Evolutionary conservation across 2,329 filamentous ascomycete species (phyloP).

Genomic region (Xylariales sp.): DNA sequence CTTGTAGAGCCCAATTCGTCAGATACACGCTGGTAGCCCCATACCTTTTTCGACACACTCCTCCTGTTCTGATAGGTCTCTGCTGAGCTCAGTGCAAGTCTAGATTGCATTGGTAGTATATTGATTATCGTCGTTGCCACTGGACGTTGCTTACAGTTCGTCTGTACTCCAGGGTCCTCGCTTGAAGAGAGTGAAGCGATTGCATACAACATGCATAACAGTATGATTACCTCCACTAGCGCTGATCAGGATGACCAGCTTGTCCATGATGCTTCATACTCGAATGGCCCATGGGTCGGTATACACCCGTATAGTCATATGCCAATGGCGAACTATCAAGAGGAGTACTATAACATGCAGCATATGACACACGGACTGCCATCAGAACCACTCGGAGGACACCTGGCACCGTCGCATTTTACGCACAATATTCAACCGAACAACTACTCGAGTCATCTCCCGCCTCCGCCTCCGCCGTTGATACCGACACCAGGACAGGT

Average conservation of each 20-base stretch:
- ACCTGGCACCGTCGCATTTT: constrained; percentile 69
- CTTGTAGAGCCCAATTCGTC: constrained; percentile 55
- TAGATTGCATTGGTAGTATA: constrained; percentile 41
- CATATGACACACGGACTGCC: constrained; percentile 61
- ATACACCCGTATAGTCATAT: constrained; percentile 74
- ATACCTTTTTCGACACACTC: constrained; percentile 47
- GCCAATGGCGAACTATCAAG: constrained; percentile 75
- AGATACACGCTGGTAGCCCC: constrained; percentile 51
- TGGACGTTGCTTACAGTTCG: constrained; percentile 43
- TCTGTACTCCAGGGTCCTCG: constrained; percentile 40
- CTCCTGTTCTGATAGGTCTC: constrained; percentile 40
- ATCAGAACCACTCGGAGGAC: constrained; percentile 60
- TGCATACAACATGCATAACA: constrained; percentile 58
- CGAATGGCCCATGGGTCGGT: constrained; percentile 65
- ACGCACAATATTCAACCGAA: constrained; percentile 66
- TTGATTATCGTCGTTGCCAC: constrained; percentile 41
- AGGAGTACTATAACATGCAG: constrained; percentile 68
- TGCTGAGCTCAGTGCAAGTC: constrained; percentile 41
- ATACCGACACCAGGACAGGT: constrained; percentile 71
- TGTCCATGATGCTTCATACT: constrained; percentile 56
- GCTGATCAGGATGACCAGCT: constrained; percentile 61
- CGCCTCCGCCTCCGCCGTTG: constrained; percentile 76
- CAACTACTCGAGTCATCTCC: constrained; percentile 62
- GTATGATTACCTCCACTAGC: constrained; percentile 58
- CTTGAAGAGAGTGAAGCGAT: constrained; percentile 40